These are phyloP conservation scores for Endothia cerciana DNA, from an alignment of 2,329 filamentous ascomycete species.

Conservation along the genomic window DNA sequence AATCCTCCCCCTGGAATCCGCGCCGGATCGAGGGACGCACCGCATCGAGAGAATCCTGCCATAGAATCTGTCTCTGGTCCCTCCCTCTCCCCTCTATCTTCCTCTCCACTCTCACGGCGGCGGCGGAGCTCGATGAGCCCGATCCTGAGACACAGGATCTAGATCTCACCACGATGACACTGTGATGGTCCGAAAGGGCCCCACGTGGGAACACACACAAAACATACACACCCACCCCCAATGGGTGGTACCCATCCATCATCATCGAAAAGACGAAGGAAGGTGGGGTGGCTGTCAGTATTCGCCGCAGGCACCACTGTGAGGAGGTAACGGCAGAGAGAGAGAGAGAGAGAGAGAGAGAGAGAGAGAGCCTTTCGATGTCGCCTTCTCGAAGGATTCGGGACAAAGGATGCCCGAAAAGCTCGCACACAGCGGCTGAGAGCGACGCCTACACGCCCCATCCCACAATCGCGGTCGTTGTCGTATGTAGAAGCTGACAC, in stretches of 20 bases:
- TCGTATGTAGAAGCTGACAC: too few relatives aligned
- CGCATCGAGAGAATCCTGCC: not conserved
- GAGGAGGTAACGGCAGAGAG: not conserved
- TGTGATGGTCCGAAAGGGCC: not conserved
- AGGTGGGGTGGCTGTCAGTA: not conserved
- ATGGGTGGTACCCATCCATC: not conserved
- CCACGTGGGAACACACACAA: not conserved
- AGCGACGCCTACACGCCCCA: too few relatives aligned
- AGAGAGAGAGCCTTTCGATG: not conserved
- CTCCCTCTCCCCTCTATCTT: not conserved
- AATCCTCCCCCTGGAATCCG: conserved; percentile 9
- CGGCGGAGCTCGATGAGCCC: not conserved
- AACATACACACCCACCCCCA: not conserved
- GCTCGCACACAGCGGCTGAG: too few relatives aligned
- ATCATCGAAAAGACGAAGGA: not conserved
- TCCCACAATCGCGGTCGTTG: too few relatives aligned
- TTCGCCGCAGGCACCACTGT: too few relatives aligned
- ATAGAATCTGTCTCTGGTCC: not conserved
- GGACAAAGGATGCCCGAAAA: too few relatives aligned
- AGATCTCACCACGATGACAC: conserved; percentile 3
- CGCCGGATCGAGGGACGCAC: not conserved
- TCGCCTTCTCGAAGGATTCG: not conserved
- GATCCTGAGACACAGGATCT: conserved; percentile 12
- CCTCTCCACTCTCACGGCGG: not conserved
- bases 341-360: not conserved